Evolutionary conservation across 2,329 filamentous ascomycete species (phyloP), one percentile per base, ranked within the genome.

Genomic region (Kalmusia sp.): DNA sequence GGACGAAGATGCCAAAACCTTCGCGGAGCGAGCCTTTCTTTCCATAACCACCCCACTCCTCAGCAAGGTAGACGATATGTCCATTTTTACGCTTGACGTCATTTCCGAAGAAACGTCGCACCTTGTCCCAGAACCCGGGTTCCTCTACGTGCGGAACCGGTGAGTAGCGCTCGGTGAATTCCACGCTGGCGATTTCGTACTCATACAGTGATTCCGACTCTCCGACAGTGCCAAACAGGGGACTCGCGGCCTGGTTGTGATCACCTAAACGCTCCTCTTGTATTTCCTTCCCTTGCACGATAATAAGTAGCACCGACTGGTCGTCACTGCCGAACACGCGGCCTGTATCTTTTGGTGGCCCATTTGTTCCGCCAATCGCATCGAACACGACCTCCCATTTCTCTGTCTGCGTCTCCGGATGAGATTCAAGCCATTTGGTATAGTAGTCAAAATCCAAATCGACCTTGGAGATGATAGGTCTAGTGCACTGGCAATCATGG

Each of bases 311-410:
- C 53, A 68, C 67, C 33, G 64, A 57, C 40, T 71, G 70, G 3
- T 58, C 52, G 0, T 60, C 45, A 22, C 62, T 35, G 28, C 67
- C 63, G 33, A 67, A 68, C 17, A 52, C 50, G 62, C 61, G 63
- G 5, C 41, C 21, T 3, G 51, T 38, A n/a, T 61, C 52, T 12
- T 49, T 49, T 9, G 27, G 7, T 12, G 53, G 54, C 1, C 54
- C 48, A 30, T 51, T 53, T 6, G 53, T 53, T 1, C 57, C 62
- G 2, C 68, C 71, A 37, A 73, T 64, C 2, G 65, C 59, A 40
- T 73, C 71, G 21, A 73, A 58, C 3, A 59, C 58, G 14, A 73
- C 50, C 12, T 65, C 59, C 70, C 70, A 73, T 49, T 63, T 63
- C 30, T 62, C 47, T 9, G 55, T 57, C 1, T 53, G 34, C 5